A percentile compares a stretch with the other conserved stretches of the same genome.
phyloP scores from a whole-genome alignment of 768 basidiomycete genomes.

The Lactifluus hygrophoroides region DNA sequence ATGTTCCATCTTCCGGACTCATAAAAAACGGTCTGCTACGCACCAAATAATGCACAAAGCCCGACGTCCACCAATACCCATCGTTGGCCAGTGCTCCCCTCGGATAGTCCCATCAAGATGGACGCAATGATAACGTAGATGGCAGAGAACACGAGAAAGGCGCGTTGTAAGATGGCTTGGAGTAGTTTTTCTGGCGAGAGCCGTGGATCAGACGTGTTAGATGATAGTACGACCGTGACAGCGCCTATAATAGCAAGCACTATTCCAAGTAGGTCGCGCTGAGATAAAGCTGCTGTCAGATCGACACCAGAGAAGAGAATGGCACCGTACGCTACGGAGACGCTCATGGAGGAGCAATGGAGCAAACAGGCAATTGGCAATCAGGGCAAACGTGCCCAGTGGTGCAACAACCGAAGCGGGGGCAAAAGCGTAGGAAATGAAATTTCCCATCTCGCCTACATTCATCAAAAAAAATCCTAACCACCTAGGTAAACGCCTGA shows the following conservation, averaged over 20 bases:
- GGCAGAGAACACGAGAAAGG: constrained; percentile 70
- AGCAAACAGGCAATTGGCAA: constrained; percentile 92
- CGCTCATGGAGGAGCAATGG: constrained; percentile 76
- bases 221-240: constrained; percentile 82
- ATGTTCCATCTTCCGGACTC: background rate
- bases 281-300: constrained; percentile 15
- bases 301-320: constrained; percentile 6
- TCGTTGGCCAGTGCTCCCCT: constrained; percentile 48
- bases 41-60: constrained; percentile 78
- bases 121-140: constrained; percentile 50
- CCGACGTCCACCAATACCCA: constrained; percentile 84
- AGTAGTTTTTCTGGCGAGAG: constrained; percentile 62
- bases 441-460: constrained; percentile 83
- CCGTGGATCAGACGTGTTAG: constrained; percentile 61
- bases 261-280: constrained; percentile 78
- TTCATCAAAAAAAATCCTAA: constrained; percentile 83
- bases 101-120: constrained; percentile 58
- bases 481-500: constrained; percentile 55
- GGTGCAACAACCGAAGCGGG: constrained; percentile 93
- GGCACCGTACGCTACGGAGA: constrained; percentile 57
- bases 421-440: constrained; percentile 83
- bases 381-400: constrained; percentile 92
- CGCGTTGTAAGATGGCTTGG: constrained; percentile 54
- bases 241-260: constrained; percentile 79
- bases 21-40: constrained; percentile 16